phyloP scores from a whole-genome alignment of 768 basidiomycete species.

The Leccinellum rugosiceps region DNA sequence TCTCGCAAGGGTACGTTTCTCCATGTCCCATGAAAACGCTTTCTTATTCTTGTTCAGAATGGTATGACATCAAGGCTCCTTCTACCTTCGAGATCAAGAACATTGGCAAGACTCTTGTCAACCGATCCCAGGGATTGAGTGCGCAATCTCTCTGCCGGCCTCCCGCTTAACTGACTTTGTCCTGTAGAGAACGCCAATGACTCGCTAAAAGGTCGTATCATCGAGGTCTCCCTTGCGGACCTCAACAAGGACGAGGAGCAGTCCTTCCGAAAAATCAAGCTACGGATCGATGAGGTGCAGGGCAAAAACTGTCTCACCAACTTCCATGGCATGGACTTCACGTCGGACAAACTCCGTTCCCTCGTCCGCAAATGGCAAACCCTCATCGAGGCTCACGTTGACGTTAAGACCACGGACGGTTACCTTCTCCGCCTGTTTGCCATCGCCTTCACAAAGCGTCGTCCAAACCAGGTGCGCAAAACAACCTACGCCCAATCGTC shows the following conservation, averaged over 20 bases:
- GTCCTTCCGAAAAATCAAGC: constrained; percentile 98
- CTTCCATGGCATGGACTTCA: constrained; percentile 99
- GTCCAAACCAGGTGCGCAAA: constrained; percentile 95
- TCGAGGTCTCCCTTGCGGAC: constrained; percentile 95
- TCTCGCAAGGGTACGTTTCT: constrained; percentile 83
- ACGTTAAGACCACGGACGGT: constrained; percentile 98
- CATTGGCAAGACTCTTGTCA: constrained; percentile 97
- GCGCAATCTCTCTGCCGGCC: constrained; percentile 36
- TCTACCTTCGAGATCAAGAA: constrained; percentile 96
- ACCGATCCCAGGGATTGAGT: constrained; percentile 98
- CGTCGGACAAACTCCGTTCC: constrained; percentile 98
- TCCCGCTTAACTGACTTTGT: constrained; percentile 2
- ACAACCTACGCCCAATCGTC: constrained; percentile 96
- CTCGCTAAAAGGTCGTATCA: constrained; percentile 93
- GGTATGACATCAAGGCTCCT: constrained; percentile 99
- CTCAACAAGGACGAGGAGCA: constrained; percentile 99
- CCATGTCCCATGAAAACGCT: neutral
- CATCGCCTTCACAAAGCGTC: constrained; percentile 98
- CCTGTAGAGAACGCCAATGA: constrained; percentile 93
- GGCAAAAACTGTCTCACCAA: constrained; percentile 99
- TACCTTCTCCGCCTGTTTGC: constrained; percentile 99
- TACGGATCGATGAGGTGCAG: constrained; percentile 93
- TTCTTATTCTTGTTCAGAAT: constrained; percentile 54
- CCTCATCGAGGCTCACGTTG: constrained; percentile 97
- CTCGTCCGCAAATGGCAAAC: constrained; percentile 99